Conservation (phyloP, 257 asterid species). For the Linaria vulgaris region DNA sequence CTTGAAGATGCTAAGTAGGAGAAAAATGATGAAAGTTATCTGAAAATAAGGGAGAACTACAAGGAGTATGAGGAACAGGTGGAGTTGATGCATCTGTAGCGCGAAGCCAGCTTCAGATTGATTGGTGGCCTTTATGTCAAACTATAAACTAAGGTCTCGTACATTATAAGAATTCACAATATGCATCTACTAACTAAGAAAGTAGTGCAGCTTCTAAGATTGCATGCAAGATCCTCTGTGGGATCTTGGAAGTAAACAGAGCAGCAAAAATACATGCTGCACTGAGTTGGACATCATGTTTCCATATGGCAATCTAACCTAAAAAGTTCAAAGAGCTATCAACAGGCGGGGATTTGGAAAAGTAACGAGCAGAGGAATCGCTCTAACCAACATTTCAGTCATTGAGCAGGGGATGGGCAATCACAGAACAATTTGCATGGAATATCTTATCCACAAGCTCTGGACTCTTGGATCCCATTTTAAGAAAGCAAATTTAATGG, state of each 20-base stretch:
- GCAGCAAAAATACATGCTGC: constrained; percentile 76
- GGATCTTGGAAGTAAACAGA: constrained; percentile 75
- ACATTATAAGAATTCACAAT: constrained; percentile 55
- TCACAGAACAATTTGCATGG: constrained; percentile 45
- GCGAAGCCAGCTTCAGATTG: constrained; percentile 73
- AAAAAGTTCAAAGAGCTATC: constrained; percentile 61
- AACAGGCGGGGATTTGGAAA: constrained; percentile 77
- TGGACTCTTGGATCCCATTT: constrained; percentile 52
- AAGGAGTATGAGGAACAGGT: constrained; percentile 51
- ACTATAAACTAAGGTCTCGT: constrained; percentile 62
- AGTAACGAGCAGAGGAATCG: constrained; percentile 62
- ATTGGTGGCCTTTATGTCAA: constrained; percentile 79
- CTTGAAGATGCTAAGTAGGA: constrained; percentile 49
- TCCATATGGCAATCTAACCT: constrained; percentile 53
- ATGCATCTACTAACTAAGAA: neutral
- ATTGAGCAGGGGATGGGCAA: constrained; percentile 58
- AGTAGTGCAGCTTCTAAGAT: constrained; percentile 4
- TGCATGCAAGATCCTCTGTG: constrained; percentile 54
- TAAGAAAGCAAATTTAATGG: constrained; percentile 59
- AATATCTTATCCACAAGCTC: constrained; percentile 54
- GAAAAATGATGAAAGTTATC: constrained; percentile 48
- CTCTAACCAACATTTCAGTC: constrained; percentile 62
- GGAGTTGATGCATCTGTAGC: constrained; percentile 61
- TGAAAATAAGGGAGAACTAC: constrained; percentile 43
- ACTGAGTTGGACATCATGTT: constrained; percentile 75